A percentile compares a stretch with the other conserved stretches of the same genome.
These are phyloP conservation scores for Podospora sp. DNA, from an alignment of 495 filamentous ascomycete species.

Conservation along the genomic window DNA sequence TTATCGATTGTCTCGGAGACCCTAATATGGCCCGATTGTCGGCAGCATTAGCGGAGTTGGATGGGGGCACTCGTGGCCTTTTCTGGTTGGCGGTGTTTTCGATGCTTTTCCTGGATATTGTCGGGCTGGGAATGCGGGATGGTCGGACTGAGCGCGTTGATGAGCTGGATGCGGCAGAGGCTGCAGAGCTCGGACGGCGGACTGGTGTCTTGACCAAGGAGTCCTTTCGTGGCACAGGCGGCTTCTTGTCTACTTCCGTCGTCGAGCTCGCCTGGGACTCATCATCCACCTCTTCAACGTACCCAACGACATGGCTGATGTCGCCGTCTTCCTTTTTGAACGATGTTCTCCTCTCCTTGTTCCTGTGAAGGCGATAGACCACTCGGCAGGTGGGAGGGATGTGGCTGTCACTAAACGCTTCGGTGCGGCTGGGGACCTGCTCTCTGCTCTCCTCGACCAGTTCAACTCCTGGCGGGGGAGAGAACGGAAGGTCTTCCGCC, in stretches of 20 bases:
- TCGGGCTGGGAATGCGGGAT: constrained; percentile 16
- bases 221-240: constrained; percentile 32
- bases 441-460: constrained; percentile 57
- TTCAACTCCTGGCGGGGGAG: constrained; percentile 67
- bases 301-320: constrained; percentile 32
- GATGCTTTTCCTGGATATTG: constrained; percentile 20
- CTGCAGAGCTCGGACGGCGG: constrained; percentile 22
- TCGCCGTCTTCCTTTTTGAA: constrained; percentile 41
- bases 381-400: constrained; percentile 24
- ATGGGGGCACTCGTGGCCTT: constrained; percentile 39
- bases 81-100: constrained; percentile 51
- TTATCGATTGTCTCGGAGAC: constrained; percentile 30
- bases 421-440: neutral
- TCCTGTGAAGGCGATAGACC: constrained; percentile 39
- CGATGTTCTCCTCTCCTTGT: constrained; percentile 40
- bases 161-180: constrained; percentile 21
- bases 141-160: constrained; percentile 15
- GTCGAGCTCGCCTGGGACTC: constrained; percentile 21
- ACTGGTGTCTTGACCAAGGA: constrained; percentile 3
- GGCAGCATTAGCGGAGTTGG: constrained; percentile 22
- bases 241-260: constrained; percentile 19
- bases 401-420: neutral
- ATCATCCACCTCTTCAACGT: constrained; percentile 33
- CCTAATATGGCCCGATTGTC: constrained; percentile 27
- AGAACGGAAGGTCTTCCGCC: constrained; percentile 58